Evolutionary conservation across 2,329 filamentous ascomycete species (phyloP), one percentile per base, ranked within the genome.

Genomic region (Penicillium fuscoglaucum): DNA sequence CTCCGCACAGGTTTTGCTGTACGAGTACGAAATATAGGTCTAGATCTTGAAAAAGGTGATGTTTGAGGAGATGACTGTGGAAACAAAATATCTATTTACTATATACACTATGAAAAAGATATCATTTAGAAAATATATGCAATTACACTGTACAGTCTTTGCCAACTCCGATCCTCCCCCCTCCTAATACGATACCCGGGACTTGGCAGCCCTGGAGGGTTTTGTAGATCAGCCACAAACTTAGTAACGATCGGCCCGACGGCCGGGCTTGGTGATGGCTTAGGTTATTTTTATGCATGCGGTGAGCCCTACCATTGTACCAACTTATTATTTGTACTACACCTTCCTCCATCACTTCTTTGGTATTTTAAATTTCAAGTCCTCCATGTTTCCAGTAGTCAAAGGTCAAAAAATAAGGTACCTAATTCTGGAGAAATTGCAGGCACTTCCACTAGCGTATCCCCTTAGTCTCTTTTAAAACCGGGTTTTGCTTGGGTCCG

Each of bases 201-300:
- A 39, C 63, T 66, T 66, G 65, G 65, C 63, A 64, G 26, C 43
- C 43, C 24, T 45, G 26, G 10, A 29, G 60, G 57, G 62, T 64
- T 65, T 59, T 39, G 65, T 61, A 58, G 65, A 67, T 67, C 65
- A 56, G 55, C 58, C 52, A 64, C 57, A 21, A 58, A 64, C 55
- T n/a, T 13, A 54, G 64, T 37, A 62, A 60, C 26, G 65, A 67
- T 67, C 65, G 55, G 21, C 65, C 45, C 35, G 35, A 24, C 43
- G 33, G 58, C 45, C 46, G 45, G 49, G 60, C 58, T 57, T 61
- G 33, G 57, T 52, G 37, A 49, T 56, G 52, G 56, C 61, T 64
- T 63, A 43, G 48, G 17, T 37, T 57, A 48, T 59, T 50, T 45
- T 40, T 54, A 55, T 63, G 52, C 49, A 58, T 57, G 44, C 57